Conservation (phyloP, 2,329 filamentous ascomycete genomes). For the Diaporthe eres region DNA sequence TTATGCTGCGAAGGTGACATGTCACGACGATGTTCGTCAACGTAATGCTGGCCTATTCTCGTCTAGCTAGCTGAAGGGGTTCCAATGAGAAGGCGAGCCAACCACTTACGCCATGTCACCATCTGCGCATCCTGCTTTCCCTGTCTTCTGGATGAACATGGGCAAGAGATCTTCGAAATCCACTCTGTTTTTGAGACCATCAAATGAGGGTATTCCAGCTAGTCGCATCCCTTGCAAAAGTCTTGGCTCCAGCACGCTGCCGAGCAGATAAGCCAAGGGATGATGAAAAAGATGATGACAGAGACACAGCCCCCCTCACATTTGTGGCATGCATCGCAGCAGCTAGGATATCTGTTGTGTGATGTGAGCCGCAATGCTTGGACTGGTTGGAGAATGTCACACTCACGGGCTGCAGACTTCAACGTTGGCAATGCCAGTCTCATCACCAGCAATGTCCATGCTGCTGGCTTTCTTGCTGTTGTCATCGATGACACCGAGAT, state of each 20-base stretch:
- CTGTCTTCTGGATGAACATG: no score
- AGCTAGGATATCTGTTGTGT: slow-evolving; percentile 12
- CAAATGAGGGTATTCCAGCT: neutral
- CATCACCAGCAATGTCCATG: neutral
- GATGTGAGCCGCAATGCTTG: neutral
- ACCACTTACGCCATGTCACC: neutral
- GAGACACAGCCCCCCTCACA: slow-evolving; percentile 12
- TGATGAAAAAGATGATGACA: slow-evolving; percentile 3
- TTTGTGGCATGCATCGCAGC: slow-evolving; percentile 24
- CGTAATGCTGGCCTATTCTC: neutral
- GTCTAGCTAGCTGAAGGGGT: neutral
- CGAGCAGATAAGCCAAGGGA: slow-evolving; percentile 15
- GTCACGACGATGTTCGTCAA: neutral
- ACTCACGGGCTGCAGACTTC: slow-evolving; percentile 24
- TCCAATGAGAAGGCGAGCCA: neutral
- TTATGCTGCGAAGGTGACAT: neutral
- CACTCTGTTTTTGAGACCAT: neutral
- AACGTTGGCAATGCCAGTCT: neutral
- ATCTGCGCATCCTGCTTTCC: neutral
- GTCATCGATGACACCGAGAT: neutral
- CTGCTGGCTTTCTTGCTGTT: neutral
- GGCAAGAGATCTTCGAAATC: neutral
- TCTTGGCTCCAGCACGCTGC: neutral
- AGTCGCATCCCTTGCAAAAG: slow-evolving; percentile 32
- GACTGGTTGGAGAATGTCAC: neutral